Percentiles rank a stretch among this genome's conserved stretches.
These are phyloP conservation scores for Aphanoascus verrucosus DNA, from an alignment of 2,329 filamentous ascomycete genomes.

Conservation along the genomic window DNA sequence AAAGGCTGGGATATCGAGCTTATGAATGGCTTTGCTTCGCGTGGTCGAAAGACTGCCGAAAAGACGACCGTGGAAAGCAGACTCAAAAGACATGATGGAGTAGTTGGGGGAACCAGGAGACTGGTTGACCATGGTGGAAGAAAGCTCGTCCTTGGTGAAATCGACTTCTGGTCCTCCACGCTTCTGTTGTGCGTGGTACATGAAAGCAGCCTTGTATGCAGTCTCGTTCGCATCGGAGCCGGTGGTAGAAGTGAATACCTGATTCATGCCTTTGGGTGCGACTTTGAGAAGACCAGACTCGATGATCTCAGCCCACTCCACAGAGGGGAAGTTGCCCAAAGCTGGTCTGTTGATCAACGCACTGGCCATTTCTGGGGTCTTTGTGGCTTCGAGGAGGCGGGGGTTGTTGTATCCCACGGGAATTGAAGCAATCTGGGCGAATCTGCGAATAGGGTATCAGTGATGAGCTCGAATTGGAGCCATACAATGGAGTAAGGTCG, in stretches of 20 bases:
- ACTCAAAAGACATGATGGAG: conserved; percentile 81
- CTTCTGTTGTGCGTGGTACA: conserved; percentile 73
- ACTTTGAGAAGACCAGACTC: conserved; percentile 70
- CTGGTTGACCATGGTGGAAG: conserved; percentile 68
- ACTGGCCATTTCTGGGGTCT: conserved; percentile 65
- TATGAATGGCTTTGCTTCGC: conserved; percentile 87
- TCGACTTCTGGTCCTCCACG: conserved; percentile 67
- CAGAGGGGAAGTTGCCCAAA: conserved; percentile 78
- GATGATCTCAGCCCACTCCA: conserved; percentile 71
- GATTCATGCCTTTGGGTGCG: conserved; percentile 70
- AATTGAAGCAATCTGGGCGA: conserved; percentile 88
- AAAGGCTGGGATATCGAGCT: conserved; percentile 87
- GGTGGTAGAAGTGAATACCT: conserved; percentile 83
- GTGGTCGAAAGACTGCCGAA: conserved; percentile 83
- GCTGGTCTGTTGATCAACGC: conserved; percentile 81
- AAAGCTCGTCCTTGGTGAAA: conserved; percentile 67
- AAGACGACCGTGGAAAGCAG: conserved; percentile 79
- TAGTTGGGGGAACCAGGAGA: conserved; percentile 66
- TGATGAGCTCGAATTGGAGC: neutral
- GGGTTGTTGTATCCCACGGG: conserved; percentile 90
- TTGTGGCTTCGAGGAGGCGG: conserved; percentile 56
- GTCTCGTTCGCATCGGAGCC: conserved; percentile 91
- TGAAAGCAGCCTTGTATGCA: conserved; percentile 91
- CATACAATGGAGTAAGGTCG: neutral
- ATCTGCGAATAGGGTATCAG: conserved; percentile 38